These are phyloP conservation scores for Xylona heveae DNA, from an alignment of 495 filamentous ascomycete genomes.

Conservation along the genomic window DNA sequence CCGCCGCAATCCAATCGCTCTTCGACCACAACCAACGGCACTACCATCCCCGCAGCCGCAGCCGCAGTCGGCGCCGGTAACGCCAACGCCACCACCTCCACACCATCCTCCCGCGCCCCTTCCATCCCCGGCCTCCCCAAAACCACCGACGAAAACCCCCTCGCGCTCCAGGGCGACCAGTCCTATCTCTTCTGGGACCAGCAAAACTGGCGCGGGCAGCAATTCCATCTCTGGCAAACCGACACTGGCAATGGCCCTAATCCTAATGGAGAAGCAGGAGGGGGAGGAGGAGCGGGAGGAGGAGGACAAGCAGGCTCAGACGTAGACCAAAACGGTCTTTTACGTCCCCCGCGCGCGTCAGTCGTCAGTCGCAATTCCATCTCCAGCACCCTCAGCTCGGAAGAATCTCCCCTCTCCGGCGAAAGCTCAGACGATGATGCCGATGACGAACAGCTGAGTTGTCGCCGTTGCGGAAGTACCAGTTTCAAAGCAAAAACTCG, in stretches of 20 bases:
- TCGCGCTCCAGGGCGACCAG: constrained; percentile 27
- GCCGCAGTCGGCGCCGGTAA: no score
- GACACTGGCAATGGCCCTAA: constrained; percentile 11
- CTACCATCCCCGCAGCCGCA: no score
- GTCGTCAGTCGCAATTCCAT: constrained; percentile 5
- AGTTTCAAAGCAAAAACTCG: constrained; percentile 30
- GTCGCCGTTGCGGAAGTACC: constrained; percentile 24
- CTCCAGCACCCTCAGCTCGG: constrained; percentile 3
- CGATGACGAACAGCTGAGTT: constrained; percentile 22
- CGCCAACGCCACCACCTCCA: no score
- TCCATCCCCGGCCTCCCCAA: no score
- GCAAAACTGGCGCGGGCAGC: constrained; percentile 23
- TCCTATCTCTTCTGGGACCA: constrained; percentile 30
- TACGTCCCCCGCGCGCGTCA: constrained; percentile 5
- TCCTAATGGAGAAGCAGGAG: background rate
- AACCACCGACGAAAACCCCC: constrained; percentile 19
- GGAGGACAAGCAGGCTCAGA: background rate
- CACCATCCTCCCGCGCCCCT: no score
- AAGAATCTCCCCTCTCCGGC: no score
- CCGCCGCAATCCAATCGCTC: background rate
- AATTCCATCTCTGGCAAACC: constrained; percentile 14
- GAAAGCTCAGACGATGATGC: constrained; percentile 5
- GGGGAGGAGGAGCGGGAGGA: background rate
- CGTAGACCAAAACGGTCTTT: constrained; percentile 1
- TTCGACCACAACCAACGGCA: constrained; percentile 1